These are phyloP conservation scores for Colletotrichum aenigma DNA, from an alignment of 2,329 filamentous ascomycete genomes.

Conservation along the genomic window DNA sequence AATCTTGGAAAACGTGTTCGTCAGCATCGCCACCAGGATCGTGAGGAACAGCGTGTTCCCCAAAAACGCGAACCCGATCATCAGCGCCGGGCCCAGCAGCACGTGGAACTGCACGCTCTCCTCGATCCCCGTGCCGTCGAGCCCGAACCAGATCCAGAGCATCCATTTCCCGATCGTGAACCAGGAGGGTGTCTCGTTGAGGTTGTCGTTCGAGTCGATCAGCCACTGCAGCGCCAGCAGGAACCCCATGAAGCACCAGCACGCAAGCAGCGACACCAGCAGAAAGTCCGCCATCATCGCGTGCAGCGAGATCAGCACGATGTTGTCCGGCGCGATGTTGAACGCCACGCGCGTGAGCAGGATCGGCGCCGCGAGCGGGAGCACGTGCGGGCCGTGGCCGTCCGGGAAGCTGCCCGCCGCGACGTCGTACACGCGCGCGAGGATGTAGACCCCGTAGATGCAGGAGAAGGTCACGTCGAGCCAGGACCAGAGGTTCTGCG, in stretches of 20 bases:
- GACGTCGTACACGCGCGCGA: constrained; percentile 62
- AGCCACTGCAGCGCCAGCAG: constrained; percentile 74
- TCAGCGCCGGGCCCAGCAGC: constrained; percentile 69
- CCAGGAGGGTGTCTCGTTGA: constrained; percentile 38
- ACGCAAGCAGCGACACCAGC: constrained; percentile 58
- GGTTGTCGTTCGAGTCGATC: constrained; percentile 26
- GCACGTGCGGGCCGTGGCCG: constrained; percentile 65
- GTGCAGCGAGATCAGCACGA: constrained; percentile 75
- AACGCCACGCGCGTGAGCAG: constrained; percentile 74
- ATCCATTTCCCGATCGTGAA: constrained; percentile 75
- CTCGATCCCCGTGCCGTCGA: constrained; percentile 65
- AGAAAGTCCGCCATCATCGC: constrained; percentile 79
- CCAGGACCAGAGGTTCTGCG: constrained; percentile 77
- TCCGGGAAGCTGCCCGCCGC: constrained; percentile 33
- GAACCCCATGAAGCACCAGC: constrained; percentile 74
- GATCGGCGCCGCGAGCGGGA: constrained; percentile 71
- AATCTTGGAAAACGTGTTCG: constrained; percentile 73
- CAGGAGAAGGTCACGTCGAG: constrained; percentile 71
- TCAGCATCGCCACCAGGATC: constrained; percentile 75
- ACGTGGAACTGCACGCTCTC: constrained; percentile 64
- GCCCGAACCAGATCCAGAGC: constrained; percentile 80
- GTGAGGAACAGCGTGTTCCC: constrained; percentile 78
- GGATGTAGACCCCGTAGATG: constrained; percentile 67
- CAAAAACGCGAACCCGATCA: constrained; percentile 75
- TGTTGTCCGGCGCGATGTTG: constrained; percentile 75